A percentile compares a stretch with the other conserved stretches of the same genome.
Conservation (phyloP, 768 basidiomycete genomes). For the Termitomyces sp. region DNA sequence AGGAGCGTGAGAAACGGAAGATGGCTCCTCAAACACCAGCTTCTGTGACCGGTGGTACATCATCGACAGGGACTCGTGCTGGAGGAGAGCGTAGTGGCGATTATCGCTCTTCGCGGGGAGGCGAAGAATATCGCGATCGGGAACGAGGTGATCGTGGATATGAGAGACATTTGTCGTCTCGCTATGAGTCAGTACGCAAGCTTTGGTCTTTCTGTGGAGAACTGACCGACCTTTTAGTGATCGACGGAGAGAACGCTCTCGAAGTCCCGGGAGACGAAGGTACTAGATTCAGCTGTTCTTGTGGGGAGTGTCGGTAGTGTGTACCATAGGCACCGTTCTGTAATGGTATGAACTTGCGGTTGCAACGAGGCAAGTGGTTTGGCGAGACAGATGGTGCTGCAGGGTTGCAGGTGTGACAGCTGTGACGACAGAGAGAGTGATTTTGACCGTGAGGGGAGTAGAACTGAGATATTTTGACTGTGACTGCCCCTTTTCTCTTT, state of each 20-base stretch:
- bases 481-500: slow-evolving; percentile 2
- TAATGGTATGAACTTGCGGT: slow-evolving; percentile 3
- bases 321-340: slow-evolving; percentile 5
- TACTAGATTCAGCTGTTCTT: slow-evolving; percentile 32
- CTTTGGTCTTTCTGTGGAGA: slow-evolving; percentile 16
- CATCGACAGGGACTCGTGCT: slow-evolving; percentile 34
- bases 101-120: slow-evolving; percentile 56
- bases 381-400: slow-evolving; percentile 1
- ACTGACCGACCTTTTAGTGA: slow-evolving; percentile 39
- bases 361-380: slow-evolving; percentile 12
- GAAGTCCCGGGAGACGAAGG: slow-evolving; percentile 62
- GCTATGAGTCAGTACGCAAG: slow-evolving; percentile 60
- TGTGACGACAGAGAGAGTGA: slow-evolving; percentile 15
- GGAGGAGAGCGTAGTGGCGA: slow-evolving; percentile 34
- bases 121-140: slow-evolving; percentile 54
- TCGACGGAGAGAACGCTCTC: slow-evolving; percentile 67
- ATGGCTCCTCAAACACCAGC: slow-evolving; percentile 40
- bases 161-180: slow-evolving; percentile 61
- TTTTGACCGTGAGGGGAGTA: slow-evolving; percentile 11
- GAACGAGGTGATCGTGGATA: slow-evolving; percentile 62
- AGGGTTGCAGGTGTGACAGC: slow-evolving; percentile 15
- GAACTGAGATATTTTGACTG: slow-evolving; percentile 1
- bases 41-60: slow-evolving; percentile 25
- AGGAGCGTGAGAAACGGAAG: slow-evolving; percentile 82
- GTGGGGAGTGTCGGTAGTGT: background rate